Evolutionary conservation across 2,329 filamentous ascomycete genomes (phyloP), one percentile per base, ranked within the genome.

Genomic region (Penicillium sp.): DNA sequence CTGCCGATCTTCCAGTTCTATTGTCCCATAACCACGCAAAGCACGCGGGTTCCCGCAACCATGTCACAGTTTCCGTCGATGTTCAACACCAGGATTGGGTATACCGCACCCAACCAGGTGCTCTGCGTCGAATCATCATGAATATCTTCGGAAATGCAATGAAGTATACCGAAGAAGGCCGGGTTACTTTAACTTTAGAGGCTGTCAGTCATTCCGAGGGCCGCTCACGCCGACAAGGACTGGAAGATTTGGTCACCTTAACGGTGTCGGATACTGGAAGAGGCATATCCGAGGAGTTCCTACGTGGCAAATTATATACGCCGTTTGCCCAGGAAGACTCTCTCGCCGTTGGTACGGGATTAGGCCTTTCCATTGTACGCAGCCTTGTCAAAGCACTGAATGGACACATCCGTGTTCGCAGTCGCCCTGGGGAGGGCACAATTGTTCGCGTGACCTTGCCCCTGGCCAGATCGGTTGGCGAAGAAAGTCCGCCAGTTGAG

Each of bases 341-440:
- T 0, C 72, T 91, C 1, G 79, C 83, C 0, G 82, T 76, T 4
- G 78, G 78, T 6, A 78, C 78, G 0, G 78, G 78, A 0, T 77
- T 91, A 0, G 89, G 89, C 0, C 74, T 91, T 33, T 87, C 85
- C 43, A 84, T 91, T 8, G 88, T 91, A 2, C 81, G 83, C 22
- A 73, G 80, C 70, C 84, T 91, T 6, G 83, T 89, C 16, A 82
- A 84, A 51, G 83, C 85, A 28, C 75, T 90, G 0, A 81, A 82
- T 30, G 88, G 88, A 0, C 81, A 78, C 6, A 85, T 90, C 46
- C 80, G 84, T 8, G 80, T 90, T 37, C 79, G 79, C 35, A 86
- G 81, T 53, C 79, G 84, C 56, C 76, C 80, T 10, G 80, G 81
- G 1, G 78, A 81, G 40, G 87, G 87, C 1, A 88, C 86, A 0